A percentile compares a stretch with the other conserved stretches of the same genome.
These are phyloP conservation scores for Plasmodium cynomolgi DNA, from an alignment of 169 alveolate species.

Conservation along the genomic window DNA sequence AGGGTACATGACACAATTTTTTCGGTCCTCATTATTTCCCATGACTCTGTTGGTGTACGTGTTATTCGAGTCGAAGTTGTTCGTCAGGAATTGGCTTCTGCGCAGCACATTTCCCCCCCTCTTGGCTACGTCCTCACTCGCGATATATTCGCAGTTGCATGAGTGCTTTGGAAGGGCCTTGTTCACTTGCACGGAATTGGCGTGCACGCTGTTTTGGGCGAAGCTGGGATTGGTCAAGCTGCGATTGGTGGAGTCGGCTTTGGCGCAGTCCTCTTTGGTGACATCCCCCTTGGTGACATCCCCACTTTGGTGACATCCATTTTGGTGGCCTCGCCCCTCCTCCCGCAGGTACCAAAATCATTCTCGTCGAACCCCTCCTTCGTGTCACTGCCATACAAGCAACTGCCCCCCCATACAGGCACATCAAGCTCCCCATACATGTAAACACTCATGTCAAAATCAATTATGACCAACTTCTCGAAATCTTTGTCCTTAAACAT, in stretches of 20 bases:
- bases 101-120: not conserved
- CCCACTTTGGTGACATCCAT: not conserved
- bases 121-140: not conserved
- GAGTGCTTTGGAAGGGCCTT: not conserved
- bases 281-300: not conserved
- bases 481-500: conserved; percentile 60
- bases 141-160: not conserved
- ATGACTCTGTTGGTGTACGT: not conserved
- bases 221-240: not conserved
- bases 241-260: not conserved
- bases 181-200: not conserved
- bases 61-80: conserved; percentile 26
- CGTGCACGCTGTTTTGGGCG: not conserved
- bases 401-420: not conserved
- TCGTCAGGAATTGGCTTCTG: not conserved
- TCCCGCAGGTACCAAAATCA: not conserved
- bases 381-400: conserved; percentile 1
- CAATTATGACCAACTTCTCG: conserved; percentile 50
- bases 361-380: not conserved
- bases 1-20: not conserved
- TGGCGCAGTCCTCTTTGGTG: not conserved
- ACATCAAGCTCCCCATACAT: conserved; percentile 18
- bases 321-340: not conserved
- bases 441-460: conserved; percentile 71
- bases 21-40: conserved; percentile 24